Percentiles rank a stretch among this genome's conserved stretches.
Conservation (phyloP, 768 basidiomycete species). For the Lactarius pseudohatsudake region DNA sequence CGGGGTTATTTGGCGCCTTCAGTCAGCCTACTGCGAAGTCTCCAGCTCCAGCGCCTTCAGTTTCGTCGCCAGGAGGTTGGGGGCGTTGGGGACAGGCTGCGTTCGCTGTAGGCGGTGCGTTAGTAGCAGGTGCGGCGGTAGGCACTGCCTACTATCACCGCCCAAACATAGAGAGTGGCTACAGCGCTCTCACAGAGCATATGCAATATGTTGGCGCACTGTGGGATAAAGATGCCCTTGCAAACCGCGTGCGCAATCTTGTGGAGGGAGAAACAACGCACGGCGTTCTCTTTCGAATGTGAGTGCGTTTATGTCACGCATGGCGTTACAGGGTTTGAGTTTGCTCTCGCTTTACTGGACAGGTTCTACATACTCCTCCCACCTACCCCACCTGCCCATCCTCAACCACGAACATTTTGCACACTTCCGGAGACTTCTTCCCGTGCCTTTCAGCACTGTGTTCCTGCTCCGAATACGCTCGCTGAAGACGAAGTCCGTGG, state of each 20-base stretch:
- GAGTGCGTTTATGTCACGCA: slow-evolving; percentile 33
- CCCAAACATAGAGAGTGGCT: slow-evolving; percentile 68
- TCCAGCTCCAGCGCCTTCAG: slow-evolving; percentile 18
- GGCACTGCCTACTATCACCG: slow-evolving; percentile 82
- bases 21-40: slow-evolving; percentile 38
- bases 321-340: slow-evolving; percentile 8
- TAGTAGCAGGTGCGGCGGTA: slow-evolving; percentile 80
- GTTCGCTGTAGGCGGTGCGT: slow-evolving; percentile 68
- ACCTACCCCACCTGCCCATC: slow-evolving; percentile 56
- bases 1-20: slow-evolving; percentile 59
- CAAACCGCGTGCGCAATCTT: slow-evolving; percentile 59
- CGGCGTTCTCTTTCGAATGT: slow-evolving; percentile 75
- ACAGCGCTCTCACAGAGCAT: slow-evolving; percentile 80
- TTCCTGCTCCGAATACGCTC: slow-evolving; percentile 62
- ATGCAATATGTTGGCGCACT: slow-evolving; percentile 85
- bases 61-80: slow-evolving; percentile 44
- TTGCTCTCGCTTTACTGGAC: slow-evolving; percentile 13
- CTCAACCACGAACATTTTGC: slow-evolving; percentile 69
- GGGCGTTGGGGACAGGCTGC: slow-evolving; percentile 66
- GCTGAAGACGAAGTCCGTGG: slow-evolving; percentile 79
- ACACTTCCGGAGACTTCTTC: slow-evolving; percentile 63
- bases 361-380: slow-evolving; percentile 86
- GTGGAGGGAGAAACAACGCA: slow-evolving; percentile 57
- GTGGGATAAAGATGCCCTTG: slow-evolving; percentile 74
- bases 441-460: slow-evolving; percentile 50